A percentile compares a stretch with the other conserved stretches of the same genome.
phyloP scores from a whole-genome alignment of 106 monocot genomes.

The Chionographis japonica region DNA sequence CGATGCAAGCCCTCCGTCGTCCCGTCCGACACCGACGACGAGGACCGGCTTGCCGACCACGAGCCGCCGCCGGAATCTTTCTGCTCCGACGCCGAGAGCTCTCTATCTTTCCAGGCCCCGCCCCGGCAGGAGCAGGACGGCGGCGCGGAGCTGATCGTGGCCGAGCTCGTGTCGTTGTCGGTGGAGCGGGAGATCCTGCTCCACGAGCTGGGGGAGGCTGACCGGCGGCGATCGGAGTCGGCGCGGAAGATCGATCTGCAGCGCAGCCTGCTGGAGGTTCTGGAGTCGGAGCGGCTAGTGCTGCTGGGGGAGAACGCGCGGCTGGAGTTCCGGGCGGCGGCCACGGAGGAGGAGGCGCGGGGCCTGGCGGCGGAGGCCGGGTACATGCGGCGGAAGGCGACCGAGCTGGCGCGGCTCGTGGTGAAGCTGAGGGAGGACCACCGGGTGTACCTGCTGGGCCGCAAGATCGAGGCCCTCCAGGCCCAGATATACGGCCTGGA shows the following conservation, averaged over 20 bases:
- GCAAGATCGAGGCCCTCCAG: constrained; percentile 73
- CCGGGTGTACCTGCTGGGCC: constrained; percentile 64
- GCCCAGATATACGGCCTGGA: constrained; percentile 59
- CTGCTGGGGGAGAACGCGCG: constrained; percentile 82
- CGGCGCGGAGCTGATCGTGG: constrained; percentile 27
- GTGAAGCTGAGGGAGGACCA: constrained; percentile 70
- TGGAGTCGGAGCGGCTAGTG: constrained; percentile 87
- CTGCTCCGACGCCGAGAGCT: constrained; percentile 67
- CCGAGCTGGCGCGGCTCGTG: constrained; percentile 66
- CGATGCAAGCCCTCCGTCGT: constrained; percentile 19
- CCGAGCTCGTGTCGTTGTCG: constrained; percentile 43
- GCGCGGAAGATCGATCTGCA: constrained; percentile 74
- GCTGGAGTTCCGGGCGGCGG: constrained; percentile 46
- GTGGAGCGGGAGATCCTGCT: constrained; percentile 62
- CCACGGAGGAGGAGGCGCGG: constrained; percentile 54
- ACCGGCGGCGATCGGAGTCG: constrained; percentile 34
- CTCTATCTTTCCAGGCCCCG: constrained; percentile 49
- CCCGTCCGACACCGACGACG: constrained; percentile 31
- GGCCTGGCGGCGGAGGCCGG: constrained; percentile 54
- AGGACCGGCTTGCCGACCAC: constrained; percentile 16
- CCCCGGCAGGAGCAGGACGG: not conserved
- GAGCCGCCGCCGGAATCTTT: constrained; percentile 13
- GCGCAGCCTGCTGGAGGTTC: constrained; percentile 73
- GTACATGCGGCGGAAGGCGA: constrained; percentile 60
- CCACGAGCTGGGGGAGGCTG: constrained; percentile 25